Percentiles rank a stretch among this genome's conserved stretches.
Evolutionary conservation across 345 rosid genomes (phyloP).

Genomic region (Ceriops zippeliana): DNA sequence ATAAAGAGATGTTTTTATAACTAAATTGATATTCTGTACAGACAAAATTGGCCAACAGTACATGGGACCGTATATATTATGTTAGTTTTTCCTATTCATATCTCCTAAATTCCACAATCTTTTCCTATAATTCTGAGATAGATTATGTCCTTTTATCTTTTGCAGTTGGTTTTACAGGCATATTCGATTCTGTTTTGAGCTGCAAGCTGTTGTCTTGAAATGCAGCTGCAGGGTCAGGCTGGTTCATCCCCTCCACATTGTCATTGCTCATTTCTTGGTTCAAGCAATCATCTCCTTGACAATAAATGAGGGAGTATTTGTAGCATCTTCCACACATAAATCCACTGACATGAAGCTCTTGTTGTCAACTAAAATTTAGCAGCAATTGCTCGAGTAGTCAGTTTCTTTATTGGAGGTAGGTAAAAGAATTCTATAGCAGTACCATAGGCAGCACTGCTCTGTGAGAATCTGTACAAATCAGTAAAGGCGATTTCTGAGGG

Average conservation of each 20-base stretch:
- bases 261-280: slow-evolving; percentile 34
- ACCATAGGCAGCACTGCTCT: slow-evolving; percentile 30
- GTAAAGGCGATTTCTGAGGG: slow-evolving; percentile 13
- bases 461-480: slow-evolving; percentile 28
- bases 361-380: slow-evolving; percentile 27
- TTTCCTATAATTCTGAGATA: slow-evolving; percentile 46
- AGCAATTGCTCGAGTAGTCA: slow-evolving; percentile 27
- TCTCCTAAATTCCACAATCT: slow-evolving; percentile 39
- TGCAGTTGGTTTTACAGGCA: slow-evolving; percentile 20
- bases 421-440: slow-evolving; percentile 24
- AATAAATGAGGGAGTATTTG: slow-evolving; percentile 37
- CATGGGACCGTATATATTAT: too few species aligned
- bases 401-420: slow-evolving; percentile 30
- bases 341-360: slow-evolving; percentile 35
- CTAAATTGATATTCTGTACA: too few species aligned
- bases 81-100: slow-evolving; percentile 35
- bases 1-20: too few species aligned
- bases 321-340: slow-evolving; percentile 36
- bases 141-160: slow-evolving; percentile 31
- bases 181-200: slow-evolving; percentile 21
- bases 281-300: slow-evolving; percentile 31
- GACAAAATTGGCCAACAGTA: not conserved
- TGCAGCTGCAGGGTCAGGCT: slow-evolving; percentile 23
- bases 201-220: slow-evolving; percentile 21
- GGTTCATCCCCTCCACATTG: slow-evolving; percentile 30